Conservation (phyloP, 805 yeast genomes). For the Metschnikowia orientalis region DNA sequence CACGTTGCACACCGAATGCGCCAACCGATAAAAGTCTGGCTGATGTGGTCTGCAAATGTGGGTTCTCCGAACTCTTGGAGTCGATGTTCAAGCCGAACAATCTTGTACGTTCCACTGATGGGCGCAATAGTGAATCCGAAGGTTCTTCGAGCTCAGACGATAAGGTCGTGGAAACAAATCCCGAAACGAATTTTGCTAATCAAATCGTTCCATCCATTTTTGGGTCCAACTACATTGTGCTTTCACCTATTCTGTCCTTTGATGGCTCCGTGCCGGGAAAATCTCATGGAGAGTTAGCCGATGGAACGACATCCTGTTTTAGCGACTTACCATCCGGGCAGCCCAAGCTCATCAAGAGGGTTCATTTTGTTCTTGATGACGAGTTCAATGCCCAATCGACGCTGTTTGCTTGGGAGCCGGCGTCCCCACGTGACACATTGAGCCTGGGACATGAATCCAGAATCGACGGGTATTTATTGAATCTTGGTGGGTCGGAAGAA, state of each 20-base stretch:
- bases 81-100: no score
- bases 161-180: conserved; percentile 1
- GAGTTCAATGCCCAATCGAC: conserved; percentile 3
- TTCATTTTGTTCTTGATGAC: conserved; percentile 4
- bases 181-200: conserved; percentile 3
- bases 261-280: not conserved
- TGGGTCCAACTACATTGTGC: conserved; percentile 2
- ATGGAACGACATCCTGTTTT: conserved; percentile 4
- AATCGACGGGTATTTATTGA: conserved; percentile 2
- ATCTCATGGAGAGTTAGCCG: conserved; percentile 2
- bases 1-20: no score
- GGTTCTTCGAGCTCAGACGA: not conserved
- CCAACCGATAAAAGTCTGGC: no score
- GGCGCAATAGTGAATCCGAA: no score
- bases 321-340: conserved; percentile 1
- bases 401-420: conserved; percentile 1
- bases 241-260: conserved; percentile 6
- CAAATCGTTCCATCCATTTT: conserved; percentile 2
- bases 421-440: not conserved
- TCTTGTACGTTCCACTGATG: no score
- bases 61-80: no score
- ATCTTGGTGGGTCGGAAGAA: conserved; percentile 3
- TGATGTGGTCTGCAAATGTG: no score
- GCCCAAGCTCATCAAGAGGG: conserved; percentile 1
- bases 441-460: not conserved